Evolutionary conservation across 352 stramenopile genomes (phyloP).

Genomic region (Vaucheria bursata): DNA sequence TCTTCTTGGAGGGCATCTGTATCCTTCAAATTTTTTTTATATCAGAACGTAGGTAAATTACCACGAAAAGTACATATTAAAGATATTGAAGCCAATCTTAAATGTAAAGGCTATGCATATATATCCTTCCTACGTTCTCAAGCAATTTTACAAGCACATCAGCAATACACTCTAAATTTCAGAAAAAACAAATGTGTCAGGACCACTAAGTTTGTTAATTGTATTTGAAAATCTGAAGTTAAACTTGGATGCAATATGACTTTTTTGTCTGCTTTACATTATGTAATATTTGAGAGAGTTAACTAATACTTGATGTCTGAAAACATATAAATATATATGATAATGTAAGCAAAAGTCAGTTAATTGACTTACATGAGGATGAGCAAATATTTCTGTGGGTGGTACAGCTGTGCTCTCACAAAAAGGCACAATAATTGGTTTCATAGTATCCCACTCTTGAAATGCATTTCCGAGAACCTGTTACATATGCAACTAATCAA

Average conservation of each 20-base stretch:
- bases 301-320: neutral
- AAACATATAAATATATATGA: neutral
- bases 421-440: slow-evolving; percentile 18
- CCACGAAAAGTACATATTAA: neutral
- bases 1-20: slow-evolving; percentile 21
- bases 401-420: slow-evolving; percentile 2
- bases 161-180: too few relatives aligned
- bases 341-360: too few relatives aligned
- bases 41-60: neutral
- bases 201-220: too few relatives aligned
- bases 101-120: neutral
- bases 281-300: neutral
- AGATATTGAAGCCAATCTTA: neutral
- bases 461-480: slow-evolving; percentile 29
- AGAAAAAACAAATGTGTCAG: too few relatives aligned
- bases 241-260: neutral
- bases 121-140: neutral
- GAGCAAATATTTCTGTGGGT: neutral
- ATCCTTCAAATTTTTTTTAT: slow-evolving; percentile 7
- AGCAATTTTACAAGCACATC: too few relatives aligned
- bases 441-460: slow-evolving; percentile 18
- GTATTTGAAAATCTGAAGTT: too few relatives aligned
- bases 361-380: neutral
- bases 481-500: neutral
- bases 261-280: neutral